Base-by-base conservation (phyloP, 2,329 filamentous ascomycete genomes). In the Pyricularia grisea region DNA sequence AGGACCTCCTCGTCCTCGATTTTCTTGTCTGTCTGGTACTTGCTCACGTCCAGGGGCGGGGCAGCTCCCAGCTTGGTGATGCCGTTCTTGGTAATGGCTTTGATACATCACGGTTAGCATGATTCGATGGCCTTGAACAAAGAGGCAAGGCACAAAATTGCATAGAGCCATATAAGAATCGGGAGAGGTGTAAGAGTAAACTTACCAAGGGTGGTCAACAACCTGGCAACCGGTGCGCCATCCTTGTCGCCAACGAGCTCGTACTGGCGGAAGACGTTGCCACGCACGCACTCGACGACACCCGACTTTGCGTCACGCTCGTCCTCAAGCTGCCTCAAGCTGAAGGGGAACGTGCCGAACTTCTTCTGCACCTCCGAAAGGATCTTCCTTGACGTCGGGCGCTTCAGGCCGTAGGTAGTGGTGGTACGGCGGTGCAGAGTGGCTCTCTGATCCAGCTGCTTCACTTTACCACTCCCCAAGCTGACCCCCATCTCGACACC, bases 281-380 rank as follows among this genome's bases (percentile, higher is more conserved):
- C 89, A 76, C 95, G 92, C 69, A 98, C 94, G 81, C 94, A 97
- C 83, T 99, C 95, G 70, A 98, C 91, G 70, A 98, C 91, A 77
- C 95, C 95, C 69, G 82, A 95, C 91, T 91, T 98, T 92, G 93
- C 95, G 73, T 94, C 90, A 77, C 94, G 91, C 87, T 99, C 95
- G 76, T 98, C 94, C 72, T 97, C 94, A 72, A 99, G 88, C 84
- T 99, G 95, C 77, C 95, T 88, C 84, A 98, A 86, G 82, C 92
- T 97, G 88, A 99, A 99, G 75, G 95, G 95, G 87, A 99, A 99
- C 72, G 88, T 93, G 73, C 94, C 94, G 77, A 98, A 99, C 84
- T 94, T 97, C 89, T 94, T 96, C 79, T 96, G 90, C 71, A 97
- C 91, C 83, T 98, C 95, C 65, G 94, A 97, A 68, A 98, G 86